Base-by-base conservation (phyloP, 1,139 yeast genomes). In the Suhomyces terraborum region DNA sequence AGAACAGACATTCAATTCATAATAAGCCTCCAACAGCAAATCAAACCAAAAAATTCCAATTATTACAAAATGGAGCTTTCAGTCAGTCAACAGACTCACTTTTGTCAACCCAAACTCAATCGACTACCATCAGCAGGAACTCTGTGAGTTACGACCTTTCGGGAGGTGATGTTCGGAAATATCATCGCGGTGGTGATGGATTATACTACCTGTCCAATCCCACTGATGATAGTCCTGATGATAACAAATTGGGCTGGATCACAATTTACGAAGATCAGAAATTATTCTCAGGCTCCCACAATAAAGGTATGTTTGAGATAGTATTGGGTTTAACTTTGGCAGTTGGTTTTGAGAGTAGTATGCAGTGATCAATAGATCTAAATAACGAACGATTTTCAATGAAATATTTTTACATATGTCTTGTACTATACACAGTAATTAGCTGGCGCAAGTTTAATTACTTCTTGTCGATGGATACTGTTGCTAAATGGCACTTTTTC, bases 201-300 rank as follows among this genome's bases (percentile, higher is more conserved):
- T 61, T 80, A 4, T 62, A 67, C 38, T 64, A 61, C 40, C 64
- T 56, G 43, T 56, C 60, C 31, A 66, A 68, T 40, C 82, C 84
- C 0, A 63, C 62, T 7, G 87, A 82, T 54, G 87, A 81, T 55
- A 62, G 73, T 4, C 85, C 86, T 0, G 79, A 77, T 53, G 80
- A 77, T 34, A 72, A 67, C 40, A 81, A 79, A 50, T 49, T 80
- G 27, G 86, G 87, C 0, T 81, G 87, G 87, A 55, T 81, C 4
- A 79, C 86, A 0, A 64, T 81, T 2, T 80, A 76, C 50, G 84
- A 80, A 32, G 78, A 77, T 40, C 44, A 46, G 2, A 37, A 51
- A 38, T 36, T 64, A 10, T 60, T 65, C 35, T 56, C 58, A 6
- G 49, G 49, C 1, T 32, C 33, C 3, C 38, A 40, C 12, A 43